phyloP scores from a whole-genome alignment of 2,329 filamentous ascomycete species.

The Alternaria brassicae region DNA sequence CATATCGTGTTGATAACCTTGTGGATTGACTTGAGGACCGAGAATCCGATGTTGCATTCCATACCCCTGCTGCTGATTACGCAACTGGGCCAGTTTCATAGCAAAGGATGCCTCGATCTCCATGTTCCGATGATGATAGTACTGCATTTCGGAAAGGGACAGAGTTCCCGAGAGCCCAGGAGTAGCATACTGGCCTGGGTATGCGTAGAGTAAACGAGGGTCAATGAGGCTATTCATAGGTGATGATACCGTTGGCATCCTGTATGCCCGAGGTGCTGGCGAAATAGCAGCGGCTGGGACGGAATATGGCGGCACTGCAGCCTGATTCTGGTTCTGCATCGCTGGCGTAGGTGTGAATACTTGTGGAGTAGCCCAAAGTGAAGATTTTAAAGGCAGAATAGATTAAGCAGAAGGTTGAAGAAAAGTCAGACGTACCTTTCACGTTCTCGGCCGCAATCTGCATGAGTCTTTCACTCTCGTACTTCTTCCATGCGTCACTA shows the following conservation, averaged over 20 bases:
- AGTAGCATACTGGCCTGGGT: constrained; percentile 12
- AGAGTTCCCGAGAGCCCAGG: constrained; percentile 6
- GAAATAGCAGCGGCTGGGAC: not conserved
- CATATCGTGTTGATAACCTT: not conserved
- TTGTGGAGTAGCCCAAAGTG: not conserved
- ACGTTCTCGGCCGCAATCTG: not conserved
- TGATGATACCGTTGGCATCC: too few species aligned
- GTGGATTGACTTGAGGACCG: not conserved
- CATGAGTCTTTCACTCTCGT: constrained; percentile 4
- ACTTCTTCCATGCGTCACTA: constrained; percentile 14
- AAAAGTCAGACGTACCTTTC: not conserved
- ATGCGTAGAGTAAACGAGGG: constrained; percentile 19
- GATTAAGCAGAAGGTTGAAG: not conserved
- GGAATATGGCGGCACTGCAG: not conserved
- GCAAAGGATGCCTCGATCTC: not conserved
- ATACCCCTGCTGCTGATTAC: not conserved
- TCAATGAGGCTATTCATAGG: constrained; percentile 9
- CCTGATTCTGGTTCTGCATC: not conserved
- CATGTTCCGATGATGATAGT: constrained; percentile 13
- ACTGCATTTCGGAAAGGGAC: constrained; percentile 10
- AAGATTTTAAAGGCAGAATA: not conserved
- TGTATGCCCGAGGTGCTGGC: not conserved
- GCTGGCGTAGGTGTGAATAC: not conserved
- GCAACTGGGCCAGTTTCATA: not conserved
- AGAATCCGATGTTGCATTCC: not conserved